Percentiles rank a stretch among this genome's conserved stretches.
These are phyloP conservation scores for Raphanus raphanistrum DNA, from an alignment of 345 rosid species.

Conservation along the genomic window DNA sequence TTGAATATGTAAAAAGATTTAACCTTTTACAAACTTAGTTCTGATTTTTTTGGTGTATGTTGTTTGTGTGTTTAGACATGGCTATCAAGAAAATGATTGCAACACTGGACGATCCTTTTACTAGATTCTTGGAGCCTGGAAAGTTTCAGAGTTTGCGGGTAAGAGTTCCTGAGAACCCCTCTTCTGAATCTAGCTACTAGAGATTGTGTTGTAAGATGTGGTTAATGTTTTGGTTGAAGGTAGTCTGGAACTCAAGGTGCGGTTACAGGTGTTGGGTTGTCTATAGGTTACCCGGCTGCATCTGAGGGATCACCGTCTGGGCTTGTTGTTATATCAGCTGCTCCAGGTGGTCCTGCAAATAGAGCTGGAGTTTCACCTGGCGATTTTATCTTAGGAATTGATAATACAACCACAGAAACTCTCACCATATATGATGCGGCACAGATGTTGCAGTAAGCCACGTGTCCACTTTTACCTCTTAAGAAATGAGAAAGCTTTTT, in stretches of 20 bases:
- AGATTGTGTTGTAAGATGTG: constrained; percentile 33
- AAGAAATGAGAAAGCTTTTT: background rate
- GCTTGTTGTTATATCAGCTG: constrained; percentile 78
- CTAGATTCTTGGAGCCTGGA: constrained; percentile 90
- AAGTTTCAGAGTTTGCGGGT: constrained; percentile 92
- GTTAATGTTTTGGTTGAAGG: constrained; percentile 68
- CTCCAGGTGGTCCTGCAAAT: constrained; percentile 92
- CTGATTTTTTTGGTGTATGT: constrained; percentile 12
- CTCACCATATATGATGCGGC: constrained; percentile 94
- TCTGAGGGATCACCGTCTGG: constrained; percentile 61
- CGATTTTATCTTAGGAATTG: constrained; percentile 73
- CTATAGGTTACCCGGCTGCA: constrained; percentile 78
- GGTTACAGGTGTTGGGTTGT: constrained; percentile 89
- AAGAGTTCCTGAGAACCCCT: constrained; percentile 33
- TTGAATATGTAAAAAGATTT: background rate
- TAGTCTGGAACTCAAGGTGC: constrained; percentile 98
- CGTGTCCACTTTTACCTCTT: background rate
- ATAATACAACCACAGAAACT: constrained; percentile 60
- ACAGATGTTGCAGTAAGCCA: constrained; percentile 76
- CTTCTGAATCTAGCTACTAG: background rate
- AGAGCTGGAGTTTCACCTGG: constrained; percentile 80
- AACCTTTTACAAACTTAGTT: background rate
- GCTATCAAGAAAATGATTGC: constrained; percentile 95
- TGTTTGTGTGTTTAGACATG: constrained; percentile 52
- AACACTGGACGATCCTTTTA: constrained; percentile 86